A percentile compares a stretch with the other conserved stretches of the same genome.
phyloP scores from a whole-genome alignment of 139 green algal species.

The Trebouxia sp. region DNA sequence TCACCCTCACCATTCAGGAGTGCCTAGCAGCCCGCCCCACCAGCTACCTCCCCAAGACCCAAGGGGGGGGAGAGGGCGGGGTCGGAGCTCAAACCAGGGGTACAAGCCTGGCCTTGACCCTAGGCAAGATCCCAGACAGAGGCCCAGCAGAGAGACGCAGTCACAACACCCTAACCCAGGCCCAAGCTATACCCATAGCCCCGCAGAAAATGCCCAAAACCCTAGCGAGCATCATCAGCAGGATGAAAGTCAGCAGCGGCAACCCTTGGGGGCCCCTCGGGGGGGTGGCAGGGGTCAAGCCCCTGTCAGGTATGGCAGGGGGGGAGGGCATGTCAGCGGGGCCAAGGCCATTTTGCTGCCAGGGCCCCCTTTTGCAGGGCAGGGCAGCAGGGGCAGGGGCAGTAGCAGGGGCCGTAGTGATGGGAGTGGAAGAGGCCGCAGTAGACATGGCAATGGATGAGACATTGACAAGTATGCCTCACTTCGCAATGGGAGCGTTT shows the following conservation, averaged over 20 bases:
- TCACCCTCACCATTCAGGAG: background rate
- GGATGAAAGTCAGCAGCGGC: background rate
- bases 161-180: background rate
- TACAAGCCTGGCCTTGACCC: background rate
- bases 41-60: background rate
- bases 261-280: too few species aligned
- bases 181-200: background rate
- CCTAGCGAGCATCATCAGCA: background rate
- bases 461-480: background rate
- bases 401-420: background rate
- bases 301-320: background rate
- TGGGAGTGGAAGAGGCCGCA: background rate
- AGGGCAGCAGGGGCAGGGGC: background rate
- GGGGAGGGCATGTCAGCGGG: conserved; percentile 3
- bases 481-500: too few species aligned
- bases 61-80: background rate
- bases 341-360: conserved; percentile 12
- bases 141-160: background rate
- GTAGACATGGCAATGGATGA: background rate
- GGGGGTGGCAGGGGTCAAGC: too few species aligned
- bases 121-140: background rate
- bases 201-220: background rate
- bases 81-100: background rate
- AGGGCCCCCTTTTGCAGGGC: background rate
- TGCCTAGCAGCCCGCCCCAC: background rate